phyloP scores from a whole-genome alignment of 768 basidiomycete species.

The Sistotremastrum suecicum region DNA sequence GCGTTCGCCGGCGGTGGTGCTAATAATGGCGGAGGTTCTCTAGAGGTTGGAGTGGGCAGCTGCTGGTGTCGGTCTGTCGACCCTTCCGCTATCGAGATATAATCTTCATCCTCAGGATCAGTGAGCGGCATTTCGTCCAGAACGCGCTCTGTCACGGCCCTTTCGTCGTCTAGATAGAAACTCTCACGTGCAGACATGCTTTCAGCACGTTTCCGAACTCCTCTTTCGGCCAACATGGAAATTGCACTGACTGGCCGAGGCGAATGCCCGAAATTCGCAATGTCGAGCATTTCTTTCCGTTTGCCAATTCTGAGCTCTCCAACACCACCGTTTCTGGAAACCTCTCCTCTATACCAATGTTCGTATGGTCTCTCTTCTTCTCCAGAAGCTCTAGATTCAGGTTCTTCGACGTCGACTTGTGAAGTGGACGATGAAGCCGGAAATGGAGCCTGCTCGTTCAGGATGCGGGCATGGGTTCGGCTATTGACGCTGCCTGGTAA shows the following conservation, averaged over 20 bases:
- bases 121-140: constrained; percentile 65
- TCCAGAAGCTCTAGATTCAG: constrained; percentile 38
- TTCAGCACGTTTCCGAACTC: constrained; percentile 44
- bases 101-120: constrained; percentile 41
- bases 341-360: constrained; percentile 84
- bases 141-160: constrained; percentile 36
- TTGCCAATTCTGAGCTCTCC: constrained; percentile 66
- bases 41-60: not conserved
- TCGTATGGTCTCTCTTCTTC: constrained; percentile 78
- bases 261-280: constrained; percentile 70
- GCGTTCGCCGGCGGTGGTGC: constrained; percentile 21
- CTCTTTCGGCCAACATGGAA: constrained; percentile 4
- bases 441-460: constrained; percentile 57
- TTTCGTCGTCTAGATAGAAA: constrained; percentile 51
- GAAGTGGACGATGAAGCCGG: constrained; percentile 25
- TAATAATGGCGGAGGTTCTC: constrained; percentile 7
- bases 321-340: constrained; percentile 78
- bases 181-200: constrained; percentile 44
- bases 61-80: constrained; percentile 7
- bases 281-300: constrained; percentile 75
- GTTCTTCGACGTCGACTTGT: constrained; percentile 25
- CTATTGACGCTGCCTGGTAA: constrained; percentile 10
- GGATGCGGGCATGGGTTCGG: constrained; percentile 26
- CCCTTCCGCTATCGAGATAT: constrained; percentile 17
- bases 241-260: constrained; percentile 18